Base-by-base conservation (phyloP, 1,139 yeast species). In the Lodderomyces jiufengensis region DNA sequence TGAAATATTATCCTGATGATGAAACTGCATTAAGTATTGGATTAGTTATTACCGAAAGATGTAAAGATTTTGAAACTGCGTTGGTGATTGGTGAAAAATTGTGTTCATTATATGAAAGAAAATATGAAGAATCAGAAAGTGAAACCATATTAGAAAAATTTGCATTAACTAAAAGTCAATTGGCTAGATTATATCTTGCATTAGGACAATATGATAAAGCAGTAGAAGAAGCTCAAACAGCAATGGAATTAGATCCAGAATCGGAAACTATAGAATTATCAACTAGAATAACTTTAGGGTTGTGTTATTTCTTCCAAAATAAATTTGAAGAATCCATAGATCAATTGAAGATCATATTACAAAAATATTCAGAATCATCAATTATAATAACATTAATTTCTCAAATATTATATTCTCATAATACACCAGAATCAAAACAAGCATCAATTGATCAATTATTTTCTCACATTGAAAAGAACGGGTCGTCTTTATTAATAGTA, bases 391-490 rank as follows among this genome's bases (percentile, higher is more conserved):
- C 83, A 5, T 61, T 92, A 27, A 72, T 86, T 20, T 78, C 95
- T 0, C 95, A 87, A 51, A 82, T 88, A 1, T 67, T 92, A 36
- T 82, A 84, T 66, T 85, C 87, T 1, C 77, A 77, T 40, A 83
- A 80, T 7, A 75, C 80, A 0, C 77, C 72, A 15, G 90, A 81
- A n/a, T 80, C 92, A 6, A 80, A 78, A 40, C 84, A 80, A 45
- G 92, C 90, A 2, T 95, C 96, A 0, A 54, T 86, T 35, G 88
- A 82, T 49, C 88, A 82, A 51, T 54, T 84, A 33, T 75, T 80
- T 49, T 70, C 74, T 9, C 78, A 73, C 50, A 76, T 88, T 32
- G 83, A 76, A 42, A 68, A 63, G 10, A 61, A 76, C 38, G 95
- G 94, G 0, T 67, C 84, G 2, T 75, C 86, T 1, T 60, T 86